A percentile compares a stretch with the other conserved stretches of the same genome.
Evolutionary conservation across 768 basidiomycete genomes (phyloP).

Genomic region (Galerina marginata): DNA sequence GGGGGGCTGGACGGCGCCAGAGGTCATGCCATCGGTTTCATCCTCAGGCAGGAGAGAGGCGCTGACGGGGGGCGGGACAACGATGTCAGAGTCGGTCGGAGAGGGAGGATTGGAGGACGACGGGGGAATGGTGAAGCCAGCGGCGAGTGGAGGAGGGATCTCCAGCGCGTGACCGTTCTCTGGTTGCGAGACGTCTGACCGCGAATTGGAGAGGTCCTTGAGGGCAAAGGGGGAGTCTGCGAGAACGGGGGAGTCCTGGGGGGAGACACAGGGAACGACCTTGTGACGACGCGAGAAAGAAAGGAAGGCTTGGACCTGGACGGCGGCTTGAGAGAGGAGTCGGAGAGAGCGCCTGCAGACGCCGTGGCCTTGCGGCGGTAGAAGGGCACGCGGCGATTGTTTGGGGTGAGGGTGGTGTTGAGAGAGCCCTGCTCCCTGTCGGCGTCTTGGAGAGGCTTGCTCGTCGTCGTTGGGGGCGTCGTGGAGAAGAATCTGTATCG

Average conservation of each 20-base stretch:
- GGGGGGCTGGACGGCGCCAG: conserved; percentile 90
- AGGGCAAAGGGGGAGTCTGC: conserved; percentile 27
- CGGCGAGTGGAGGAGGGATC: conserved; percentile 29
- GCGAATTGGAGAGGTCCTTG: conserved; percentile 24
- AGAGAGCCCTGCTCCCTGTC: conserved; percentile 49
- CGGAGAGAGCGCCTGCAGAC: conserved; percentile 39
- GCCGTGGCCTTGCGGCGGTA: conserved; percentile 48
- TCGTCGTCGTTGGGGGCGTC: conserved; percentile 22
- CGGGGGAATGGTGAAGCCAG: conserved; percentile 33
- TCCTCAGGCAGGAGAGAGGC: conserved; percentile 42
- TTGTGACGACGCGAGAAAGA: conserved; percentile 64
- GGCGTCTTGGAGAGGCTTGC: conserved; percentile 13
- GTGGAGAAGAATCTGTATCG: conserved; percentile 39
- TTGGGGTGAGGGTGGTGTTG: conserved; percentile 42
- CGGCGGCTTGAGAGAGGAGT: conserved; percentile 39
- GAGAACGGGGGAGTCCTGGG: conserved; percentile 47
- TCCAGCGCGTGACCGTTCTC: conserved; percentile 18
- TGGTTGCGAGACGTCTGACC: conserved; percentile 18
- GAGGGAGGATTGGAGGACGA: conserved; percentile 33
- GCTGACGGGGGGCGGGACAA: conserved; percentile 46
- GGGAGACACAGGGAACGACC: conserved; percentile 70
- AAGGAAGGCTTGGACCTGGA: conserved; percentile 53
- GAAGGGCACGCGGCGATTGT: conserved; percentile 45
- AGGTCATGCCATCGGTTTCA: conserved; percentile 89
- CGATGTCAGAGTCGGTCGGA: conserved; percentile 35